Conservation (phyloP, 2,329 filamentous ascomycete genomes). For the Scleromitrula shiraiana region DNA sequence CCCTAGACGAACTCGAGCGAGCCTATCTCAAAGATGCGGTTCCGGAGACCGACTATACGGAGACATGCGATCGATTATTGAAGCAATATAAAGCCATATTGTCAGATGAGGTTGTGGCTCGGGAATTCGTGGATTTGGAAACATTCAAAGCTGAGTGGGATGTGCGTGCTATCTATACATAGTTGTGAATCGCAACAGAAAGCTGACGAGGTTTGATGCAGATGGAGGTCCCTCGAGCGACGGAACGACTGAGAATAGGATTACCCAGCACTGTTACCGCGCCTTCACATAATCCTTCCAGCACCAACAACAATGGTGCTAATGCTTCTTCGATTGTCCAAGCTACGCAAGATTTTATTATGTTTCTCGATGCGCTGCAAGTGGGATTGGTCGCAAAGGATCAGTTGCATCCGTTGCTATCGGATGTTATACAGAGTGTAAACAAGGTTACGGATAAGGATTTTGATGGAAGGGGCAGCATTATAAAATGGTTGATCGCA, state of each 20-base stretch:
- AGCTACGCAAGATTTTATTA: conserved; percentile 97
- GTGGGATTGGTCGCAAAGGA: conserved; percentile 91
- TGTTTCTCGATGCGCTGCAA: conserved; percentile 88
- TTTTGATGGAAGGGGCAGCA: conserved; percentile 93
- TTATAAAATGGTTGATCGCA: conserved; percentile 95
- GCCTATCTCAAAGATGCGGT: conserved; percentile 95
- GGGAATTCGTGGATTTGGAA: conserved; percentile 79
- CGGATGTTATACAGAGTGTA: conserved; percentile 92
- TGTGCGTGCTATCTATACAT: conserved; percentile 45
- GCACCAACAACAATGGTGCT: conserved; percentile 35
- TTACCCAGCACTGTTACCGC: conserved; percentile 73
- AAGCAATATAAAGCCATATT: conserved; percentile 97
- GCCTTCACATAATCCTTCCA: conserved; percentile 36
- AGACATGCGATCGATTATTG: conserved; percentile 86
- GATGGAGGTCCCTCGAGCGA: conserved; percentile 92
- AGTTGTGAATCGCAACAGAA: neutral
- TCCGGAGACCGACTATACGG: conserved; percentile 84
- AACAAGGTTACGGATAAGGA: conserved; percentile 95
- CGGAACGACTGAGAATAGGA: conserved; percentile 84
- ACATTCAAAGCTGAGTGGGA: conserved; percentile 89
- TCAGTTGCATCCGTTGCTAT: conserved; percentile 87
- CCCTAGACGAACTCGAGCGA: conserved; percentile 89
- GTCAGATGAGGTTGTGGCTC: conserved; percentile 82
- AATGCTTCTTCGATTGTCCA: conserved; percentile 64
- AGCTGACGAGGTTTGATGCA: conserved; percentile 32